These are phyloP conservation scores for Exophiala sp. DNA, from an alignment of 2,329 filamentous ascomycete genomes.

Conservation along the genomic window DNA sequence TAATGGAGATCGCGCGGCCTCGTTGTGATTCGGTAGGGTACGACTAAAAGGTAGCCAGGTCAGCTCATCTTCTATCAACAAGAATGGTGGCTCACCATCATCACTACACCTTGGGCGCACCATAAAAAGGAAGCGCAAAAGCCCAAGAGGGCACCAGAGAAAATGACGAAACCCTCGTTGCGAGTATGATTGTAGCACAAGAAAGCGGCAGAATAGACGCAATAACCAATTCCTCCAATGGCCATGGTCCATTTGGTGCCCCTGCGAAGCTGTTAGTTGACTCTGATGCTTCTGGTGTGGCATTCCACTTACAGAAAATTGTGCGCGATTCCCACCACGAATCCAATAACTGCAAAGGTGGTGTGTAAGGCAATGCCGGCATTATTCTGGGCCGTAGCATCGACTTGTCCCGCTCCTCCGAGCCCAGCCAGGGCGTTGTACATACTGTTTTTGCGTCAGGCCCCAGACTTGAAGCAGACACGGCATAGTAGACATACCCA, in stretches of 20 bases:
- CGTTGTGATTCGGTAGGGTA: constrained; percentile 78
- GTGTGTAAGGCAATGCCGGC: constrained; percentile 41
- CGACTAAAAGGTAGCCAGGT: constrained; percentile 2
- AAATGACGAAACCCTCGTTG: constrained; percentile 46
- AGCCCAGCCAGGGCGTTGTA: constrained; percentile 57
- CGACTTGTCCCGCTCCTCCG: constrained; percentile 53
- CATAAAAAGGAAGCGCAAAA: constrained; percentile 47
- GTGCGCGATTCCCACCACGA: constrained; percentile 52
- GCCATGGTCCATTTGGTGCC: constrained; percentile 41
- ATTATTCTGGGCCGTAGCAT: constrained; percentile 28
- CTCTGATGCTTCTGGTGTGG: constrained; percentile 24
- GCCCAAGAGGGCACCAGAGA: constrained; percentile 46
- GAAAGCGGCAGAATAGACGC: constrained; percentile 45
- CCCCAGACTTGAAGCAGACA: constrained; percentile 46
- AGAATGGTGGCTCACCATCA: constrained; percentile 65
- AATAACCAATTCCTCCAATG: constrained; percentile 44
- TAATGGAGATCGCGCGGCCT: constrained; percentile 81
- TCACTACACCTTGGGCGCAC: constrained; percentile 48
- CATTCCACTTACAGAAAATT: constrained; percentile 24
- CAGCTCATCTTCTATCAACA: not conserved
- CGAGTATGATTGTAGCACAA: constrained; percentile 47
- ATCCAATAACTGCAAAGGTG: constrained; percentile 61
- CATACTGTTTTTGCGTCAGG: constrained; percentile 45
- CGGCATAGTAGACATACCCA: constrained; percentile 65
- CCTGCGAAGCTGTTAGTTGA: constrained; percentile 28